A percentile compares a stretch with the other conserved stretches of the same genome.
These are phyloP conservation scores for Monosporascus sp. DNA, from an alignment of 2,329 filamentous ascomycete species.

Conservation along the genomic window DNA sequence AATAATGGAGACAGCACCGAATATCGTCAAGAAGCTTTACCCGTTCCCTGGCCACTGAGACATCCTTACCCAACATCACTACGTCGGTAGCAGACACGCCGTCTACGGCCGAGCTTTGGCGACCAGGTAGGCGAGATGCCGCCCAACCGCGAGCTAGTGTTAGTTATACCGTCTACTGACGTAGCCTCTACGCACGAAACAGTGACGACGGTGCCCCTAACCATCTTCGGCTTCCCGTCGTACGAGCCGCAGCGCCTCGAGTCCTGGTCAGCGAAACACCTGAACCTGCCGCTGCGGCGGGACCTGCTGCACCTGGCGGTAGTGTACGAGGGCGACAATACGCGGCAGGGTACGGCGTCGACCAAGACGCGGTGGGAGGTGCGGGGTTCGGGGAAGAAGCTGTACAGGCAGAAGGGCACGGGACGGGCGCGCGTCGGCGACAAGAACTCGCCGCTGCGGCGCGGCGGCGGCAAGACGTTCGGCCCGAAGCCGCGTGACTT, in stretches of 20 bases:
- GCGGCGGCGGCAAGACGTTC: constrained; percentile 81
- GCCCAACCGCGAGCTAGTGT: not conserved
- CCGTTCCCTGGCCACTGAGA: constrained; percentile 53
- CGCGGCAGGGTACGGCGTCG: constrained; percentile 79
- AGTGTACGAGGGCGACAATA: constrained; percentile 84
- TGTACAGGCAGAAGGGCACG: constrained; percentile 80
- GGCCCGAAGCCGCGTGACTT: constrained; percentile 95
- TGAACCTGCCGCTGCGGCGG: constrained; percentile 78
- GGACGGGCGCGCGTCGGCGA: constrained; percentile 75
- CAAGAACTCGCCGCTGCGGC: constrained; percentile 74
- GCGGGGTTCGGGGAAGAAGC: constrained; percentile 75
- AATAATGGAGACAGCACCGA: constrained; percentile 13
- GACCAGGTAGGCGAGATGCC: constrained; percentile 35
- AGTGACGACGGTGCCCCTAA: constrained; percentile 67
- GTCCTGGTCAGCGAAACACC: constrained; percentile 74
- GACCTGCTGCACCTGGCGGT: constrained; percentile 92
- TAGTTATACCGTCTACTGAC: no score
- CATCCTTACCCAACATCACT: constrained; percentile 33
- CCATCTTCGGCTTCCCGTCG: constrained; percentile 83
- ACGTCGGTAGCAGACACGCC: constrained; percentile 27
- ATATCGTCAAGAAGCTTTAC: constrained; percentile 33
- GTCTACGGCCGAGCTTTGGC: constrained; percentile 32
- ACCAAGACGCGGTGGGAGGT: constrained; percentile 80
- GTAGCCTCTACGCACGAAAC: not conserved
- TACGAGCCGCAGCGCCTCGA: constrained; percentile 79